These are phyloP conservation scores for Oryza nivara DNA, from an alignment of 176 grass and related monocot species.

Conservation along the genomic window DNA sequence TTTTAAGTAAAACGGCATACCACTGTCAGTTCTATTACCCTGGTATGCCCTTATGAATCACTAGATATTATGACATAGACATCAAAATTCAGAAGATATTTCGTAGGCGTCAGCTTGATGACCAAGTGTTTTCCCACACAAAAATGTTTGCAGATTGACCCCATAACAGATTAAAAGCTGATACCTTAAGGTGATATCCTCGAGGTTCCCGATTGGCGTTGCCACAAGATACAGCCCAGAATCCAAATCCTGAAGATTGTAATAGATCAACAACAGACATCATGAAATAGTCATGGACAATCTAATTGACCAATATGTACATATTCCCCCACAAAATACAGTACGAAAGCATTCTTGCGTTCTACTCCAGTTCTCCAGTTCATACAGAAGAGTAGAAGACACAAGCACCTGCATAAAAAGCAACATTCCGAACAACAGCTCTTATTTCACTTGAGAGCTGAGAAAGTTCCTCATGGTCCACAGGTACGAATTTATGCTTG, in stretches of 20 bases:
- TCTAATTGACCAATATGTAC: neutral
- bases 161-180: neutral
- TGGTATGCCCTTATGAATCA: neutral
- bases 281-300: slow-evolving; percentile 1
- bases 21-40: neutral
- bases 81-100: slow-evolving; percentile 1
- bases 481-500: neutral
- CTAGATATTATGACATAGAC: neutral
- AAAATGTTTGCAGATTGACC: neutral
- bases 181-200: slow-evolving; percentile 97
- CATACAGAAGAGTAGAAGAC: neutral
- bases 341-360: neutral
- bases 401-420: neutral
- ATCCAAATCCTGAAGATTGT: slow-evolving; percentile 58
- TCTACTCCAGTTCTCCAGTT: neutral
- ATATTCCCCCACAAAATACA: neutral
- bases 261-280: slow-evolving; percentile 13
- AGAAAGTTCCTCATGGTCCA: neutral
- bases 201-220: slow-evolving; percentile 97
- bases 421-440: neutral
- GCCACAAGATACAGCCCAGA: slow-evolving; percentile 92
- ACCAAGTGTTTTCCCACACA: neutral
- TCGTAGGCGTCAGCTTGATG: slow-evolving; percentile 1
- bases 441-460: neutral
- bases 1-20: neutral